Evolutionary conservation across 306 rosid genomes (phyloP).

Genomic region (Acmispon strigosus): DNA sequence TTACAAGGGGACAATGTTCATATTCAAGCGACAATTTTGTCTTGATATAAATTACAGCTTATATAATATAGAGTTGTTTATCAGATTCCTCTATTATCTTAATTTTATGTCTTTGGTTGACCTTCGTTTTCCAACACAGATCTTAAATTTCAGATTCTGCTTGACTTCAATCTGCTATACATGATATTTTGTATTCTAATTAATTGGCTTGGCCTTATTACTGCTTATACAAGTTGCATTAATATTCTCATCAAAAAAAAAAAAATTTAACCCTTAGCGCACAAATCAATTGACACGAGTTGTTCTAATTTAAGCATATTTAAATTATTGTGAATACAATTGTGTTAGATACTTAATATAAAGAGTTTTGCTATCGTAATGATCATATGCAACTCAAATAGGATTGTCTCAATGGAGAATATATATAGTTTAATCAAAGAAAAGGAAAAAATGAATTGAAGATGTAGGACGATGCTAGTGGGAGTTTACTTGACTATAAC

Average conservation of each 20-base stretch:
- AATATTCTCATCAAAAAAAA: too few relatives aligned
- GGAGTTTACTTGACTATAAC: conserved; percentile 10
- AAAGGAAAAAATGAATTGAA: neutral
- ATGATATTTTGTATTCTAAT: conserved; percentile 7
- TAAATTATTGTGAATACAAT: too few relatives aligned
- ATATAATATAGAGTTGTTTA: conserved; percentile 31
- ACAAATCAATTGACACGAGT: too few relatives aligned
- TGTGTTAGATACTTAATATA: too few relatives aligned
- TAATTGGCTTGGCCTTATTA: conserved; percentile 16
- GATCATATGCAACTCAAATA: too few relatives aligned
- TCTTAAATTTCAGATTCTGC: conserved; percentile 29
- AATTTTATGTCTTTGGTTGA: conserved; percentile 32
- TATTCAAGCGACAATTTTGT: conserved; percentile 36
- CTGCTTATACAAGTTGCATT: neutral
- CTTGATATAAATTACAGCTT: conserved; percentile 23
- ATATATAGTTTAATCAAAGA: neutral
- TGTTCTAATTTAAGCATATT: too few relatives aligned
- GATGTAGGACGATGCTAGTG: neutral
- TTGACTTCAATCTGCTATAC: conserved; percentile 35
- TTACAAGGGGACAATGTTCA: conserved; percentile 30
- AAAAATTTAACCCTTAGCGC: too few relatives aligned
- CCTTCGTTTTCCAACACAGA: conserved; percentile 31
- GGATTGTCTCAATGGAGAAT: too few relatives aligned
- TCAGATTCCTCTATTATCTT: conserved; percentile 39
- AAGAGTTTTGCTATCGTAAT: too few relatives aligned